phyloP scores from a whole-genome alignment of 208 protist species.

The Novymonas esmeraldas region DNA sequence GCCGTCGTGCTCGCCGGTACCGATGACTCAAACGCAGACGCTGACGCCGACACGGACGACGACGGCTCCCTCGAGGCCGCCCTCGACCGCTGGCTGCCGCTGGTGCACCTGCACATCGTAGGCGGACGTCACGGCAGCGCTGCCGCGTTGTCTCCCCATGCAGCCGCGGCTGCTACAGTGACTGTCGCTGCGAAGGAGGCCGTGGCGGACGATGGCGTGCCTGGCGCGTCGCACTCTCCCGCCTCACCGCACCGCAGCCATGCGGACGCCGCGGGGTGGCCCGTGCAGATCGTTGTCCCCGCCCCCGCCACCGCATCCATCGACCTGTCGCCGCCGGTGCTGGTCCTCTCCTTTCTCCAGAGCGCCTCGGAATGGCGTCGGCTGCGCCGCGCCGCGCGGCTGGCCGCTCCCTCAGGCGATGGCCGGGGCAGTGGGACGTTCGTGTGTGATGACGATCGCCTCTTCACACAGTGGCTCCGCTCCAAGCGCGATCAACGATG shows the following conservation, averaged over 20 bases:
- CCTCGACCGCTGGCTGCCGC: slow-evolving; percentile 4
- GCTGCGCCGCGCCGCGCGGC: slow-evolving; percentile 11
- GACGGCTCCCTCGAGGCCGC: slow-evolving; percentile 5
- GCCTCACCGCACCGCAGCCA: too few species aligned
- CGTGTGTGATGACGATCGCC: slow-evolving; percentile 16
- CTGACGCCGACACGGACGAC: not conserved
- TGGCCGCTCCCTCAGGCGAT: too few species aligned
- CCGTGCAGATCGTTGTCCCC: too few species aligned
- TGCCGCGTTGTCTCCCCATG: not conserved
- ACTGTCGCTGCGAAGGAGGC: too few species aligned
- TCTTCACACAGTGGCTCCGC: slow-evolving; percentile 24
- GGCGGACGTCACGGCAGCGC: not conserved
- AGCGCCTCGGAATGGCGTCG: slow-evolving; percentile 7
- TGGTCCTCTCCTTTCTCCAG: slow-evolving; percentile 11
- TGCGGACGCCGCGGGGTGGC: too few species aligned
- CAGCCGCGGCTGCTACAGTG: too few species aligned
- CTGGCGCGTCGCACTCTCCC: too few species aligned
- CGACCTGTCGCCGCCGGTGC: not conserved
- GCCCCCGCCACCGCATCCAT: too few species aligned
- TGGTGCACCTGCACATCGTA: slow-evolving; percentile 10
- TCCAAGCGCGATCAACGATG: slow-evolving; percentile 7
- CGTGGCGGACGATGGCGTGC: too few species aligned
- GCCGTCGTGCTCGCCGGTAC: not conserved
- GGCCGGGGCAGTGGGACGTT: too few species aligned
- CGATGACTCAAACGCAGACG: not conserved